Base-by-base conservation (phyloP, 495 filamentous ascomycete species). In the Penicillium ochrochloron region DNA sequence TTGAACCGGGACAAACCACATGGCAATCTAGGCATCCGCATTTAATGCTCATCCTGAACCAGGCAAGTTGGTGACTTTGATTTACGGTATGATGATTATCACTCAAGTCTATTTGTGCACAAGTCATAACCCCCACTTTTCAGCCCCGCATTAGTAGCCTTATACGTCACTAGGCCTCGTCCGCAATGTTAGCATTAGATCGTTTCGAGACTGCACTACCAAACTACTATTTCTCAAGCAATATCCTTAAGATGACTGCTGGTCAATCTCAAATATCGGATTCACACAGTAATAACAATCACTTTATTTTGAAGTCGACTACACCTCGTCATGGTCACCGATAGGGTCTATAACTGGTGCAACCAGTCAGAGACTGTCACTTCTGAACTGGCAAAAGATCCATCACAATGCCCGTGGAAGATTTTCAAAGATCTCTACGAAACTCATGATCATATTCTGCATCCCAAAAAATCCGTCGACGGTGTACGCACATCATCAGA, bases 351-450 rank as follows among this genome's bases (percentile, higher is more conserved):
- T 70, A 64, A 81, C 39, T 68, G 85, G 54, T 89, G 87, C 72
- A 79, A 72, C 9, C 76, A 77, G 17, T 63, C 69, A 25, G 71
- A 82, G 21, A 89, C 82, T 35, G 83, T 92, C 46, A 87, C 79
- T 23, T 81, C 84, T 0, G 75, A 86, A 55, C 69, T 90, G 7
- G 84, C 85, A 3, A 63, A 76, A 57, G 76, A 89, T 60, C 85
- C 87, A 2, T 76, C 69, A 5, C 63, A 84, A 4, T 62, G 79
- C 0, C 87, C 89, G 0, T 75, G 73, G 0, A 78, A 87, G 10
- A 78, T 84, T 0, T 88, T 83, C 70, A 78, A 87, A 51, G 70
- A 77, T 58, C 74, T 92, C 0, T 90, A 83, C 62, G 80, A 80
- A 5, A 21, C 60, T 33, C 52, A 68, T 55, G 15, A 67, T 70